Percentiles rank a stretch among this genome's conserved stretches.
Conservation (phyloP, 805 yeast species). For the Saturnispora kantuleensis region DNA sequence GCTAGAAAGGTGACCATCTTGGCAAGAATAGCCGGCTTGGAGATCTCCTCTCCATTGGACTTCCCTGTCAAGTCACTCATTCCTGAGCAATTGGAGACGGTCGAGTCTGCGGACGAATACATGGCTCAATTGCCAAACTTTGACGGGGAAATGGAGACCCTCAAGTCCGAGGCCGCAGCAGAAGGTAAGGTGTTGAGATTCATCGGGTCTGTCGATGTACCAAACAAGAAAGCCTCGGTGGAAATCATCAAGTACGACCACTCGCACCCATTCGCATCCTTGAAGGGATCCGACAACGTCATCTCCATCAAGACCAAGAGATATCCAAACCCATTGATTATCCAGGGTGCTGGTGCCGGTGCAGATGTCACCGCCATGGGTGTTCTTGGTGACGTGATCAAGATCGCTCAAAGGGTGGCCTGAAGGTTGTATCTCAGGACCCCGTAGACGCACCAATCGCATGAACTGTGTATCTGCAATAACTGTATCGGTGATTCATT, state of each 20-base stretch:
- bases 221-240: conserved; percentile 61
- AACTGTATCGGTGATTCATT: too few relatives aligned
- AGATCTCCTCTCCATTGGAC: conserved; percentile 77
- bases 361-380: conserved; percentile 66
- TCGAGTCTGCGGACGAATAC: conserved; percentile 67
- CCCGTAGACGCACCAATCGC: background rate
- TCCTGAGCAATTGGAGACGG: conserved; percentile 74
- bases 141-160: conserved; percentile 67
- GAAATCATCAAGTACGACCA: conserved; percentile 80
- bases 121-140: conserved; percentile 70
- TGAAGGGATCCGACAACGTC: conserved; percentile 94
- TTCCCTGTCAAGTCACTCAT: conserved; percentile 92
- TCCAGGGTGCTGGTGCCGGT: conserved; percentile 97
- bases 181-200: conserved; percentile 86
- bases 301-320: conserved; percentile 86
- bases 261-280: conserved; percentile 91
- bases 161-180: conserved; percentile 71
- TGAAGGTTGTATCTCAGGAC: background rate
- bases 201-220: conserved; percentile 82
- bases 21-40: conserved; percentile 84
- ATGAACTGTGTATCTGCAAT: too few relatives aligned
- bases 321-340: conserved; percentile 83
- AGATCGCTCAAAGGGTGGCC: conserved; percentile 80
- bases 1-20: conserved; percentile 97
- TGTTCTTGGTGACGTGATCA: conserved; percentile 87